Conservation (phyloP, 495 filamentous ascomycete genomes). For the Xylaria scruposa region DNA sequence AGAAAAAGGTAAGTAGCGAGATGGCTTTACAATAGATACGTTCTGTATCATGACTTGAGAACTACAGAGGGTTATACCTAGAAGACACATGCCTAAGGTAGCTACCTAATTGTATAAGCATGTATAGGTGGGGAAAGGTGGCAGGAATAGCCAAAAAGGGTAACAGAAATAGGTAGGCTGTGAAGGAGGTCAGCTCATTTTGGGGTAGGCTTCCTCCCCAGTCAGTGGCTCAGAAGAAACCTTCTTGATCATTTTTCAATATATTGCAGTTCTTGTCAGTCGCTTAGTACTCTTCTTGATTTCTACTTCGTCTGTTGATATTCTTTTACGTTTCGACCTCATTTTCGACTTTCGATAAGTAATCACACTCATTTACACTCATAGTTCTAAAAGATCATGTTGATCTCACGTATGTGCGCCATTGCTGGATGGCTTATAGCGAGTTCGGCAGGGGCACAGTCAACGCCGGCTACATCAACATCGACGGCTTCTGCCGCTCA, state of each 20-base stretch:
- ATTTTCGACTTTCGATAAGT: not conserved
- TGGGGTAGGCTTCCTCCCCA: not conserved
- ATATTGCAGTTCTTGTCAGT: not conserved
- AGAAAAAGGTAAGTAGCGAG: too few relatives aligned
- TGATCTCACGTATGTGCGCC: not conserved
- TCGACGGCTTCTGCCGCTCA: not conserved
- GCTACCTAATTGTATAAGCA: too few relatives aligned
- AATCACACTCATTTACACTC: not conserved
- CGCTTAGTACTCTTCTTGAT: not conserved
- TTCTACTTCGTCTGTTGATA: too few relatives aligned
- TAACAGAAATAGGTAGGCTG: too few relatives aligned
- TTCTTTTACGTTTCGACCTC: not conserved
- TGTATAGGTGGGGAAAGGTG: too few relatives aligned
- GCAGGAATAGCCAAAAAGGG: too few relatives aligned
- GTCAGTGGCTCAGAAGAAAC: not conserved
- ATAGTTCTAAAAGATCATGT: not conserved
- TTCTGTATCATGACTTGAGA: too few relatives aligned
- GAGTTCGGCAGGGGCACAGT: not conserved
- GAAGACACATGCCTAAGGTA: too few relatives aligned
- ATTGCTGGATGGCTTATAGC: not conserved
- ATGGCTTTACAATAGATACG: too few relatives aligned
- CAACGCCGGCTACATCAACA: not conserved
- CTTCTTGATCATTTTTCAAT: not conserved
- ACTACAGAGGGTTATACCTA: too few relatives aligned
- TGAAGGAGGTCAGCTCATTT: not conserved